Conservation (phyloP, 1,284 basidiomycete species). For the Entoloma clypeatum region DNA sequence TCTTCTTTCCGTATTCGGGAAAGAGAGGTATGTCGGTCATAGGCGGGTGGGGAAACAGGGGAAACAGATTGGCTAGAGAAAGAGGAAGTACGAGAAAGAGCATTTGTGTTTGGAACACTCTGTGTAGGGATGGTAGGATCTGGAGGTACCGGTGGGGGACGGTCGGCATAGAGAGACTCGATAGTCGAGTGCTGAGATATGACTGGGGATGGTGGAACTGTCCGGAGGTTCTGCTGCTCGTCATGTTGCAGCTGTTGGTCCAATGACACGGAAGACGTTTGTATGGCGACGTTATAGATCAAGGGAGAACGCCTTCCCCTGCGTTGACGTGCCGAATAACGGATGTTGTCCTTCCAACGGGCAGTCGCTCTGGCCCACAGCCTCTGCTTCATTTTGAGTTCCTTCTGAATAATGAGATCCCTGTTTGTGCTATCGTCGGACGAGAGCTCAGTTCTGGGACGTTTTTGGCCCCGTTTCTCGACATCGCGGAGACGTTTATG, state of each 20-base stretch:
- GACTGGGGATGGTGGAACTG: slow-evolving; percentile 6
- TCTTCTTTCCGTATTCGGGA: too few relatives aligned
- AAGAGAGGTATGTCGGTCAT: too few relatives aligned
- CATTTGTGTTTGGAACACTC: too few relatives aligned
- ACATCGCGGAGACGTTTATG: slow-evolving; percentile 34
- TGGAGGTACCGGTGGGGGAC: slow-evolving; percentile 2
- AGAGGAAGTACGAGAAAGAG: neutral
- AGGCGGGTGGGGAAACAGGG: too few relatives aligned
- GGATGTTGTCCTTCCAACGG: slow-evolving; percentile 59
- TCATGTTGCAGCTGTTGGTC: slow-evolving; percentile 12
- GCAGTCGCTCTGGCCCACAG: slow-evolving; percentile 59
- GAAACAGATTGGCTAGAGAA: slow-evolving; percentile 17
- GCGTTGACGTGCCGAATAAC: slow-evolving; percentile 52
- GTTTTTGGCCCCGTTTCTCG: slow-evolving; percentile 34
- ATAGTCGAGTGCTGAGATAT: slow-evolving; percentile 17
- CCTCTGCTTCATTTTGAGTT: slow-evolving; percentile 47
- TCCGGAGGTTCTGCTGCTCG: slow-evolving; percentile 3
- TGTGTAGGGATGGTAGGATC: slow-evolving; percentile 1
- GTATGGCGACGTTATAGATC: slow-evolving; percentile 21
- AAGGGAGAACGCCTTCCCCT: slow-evolving; percentile 36
- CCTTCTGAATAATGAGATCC: slow-evolving; percentile 37
- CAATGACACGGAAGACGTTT: slow-evolving; percentile 24
- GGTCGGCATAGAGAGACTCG: slow-evolving; percentile 13
- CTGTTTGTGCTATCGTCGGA: slow-evolving; percentile 25
- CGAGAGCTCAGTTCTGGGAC: slow-evolving; percentile 20